These are phyloP conservation scores for Saccharomycopsis babjevae DNA, from an alignment of 805 yeast species.

Conservation along the genomic window DNA sequence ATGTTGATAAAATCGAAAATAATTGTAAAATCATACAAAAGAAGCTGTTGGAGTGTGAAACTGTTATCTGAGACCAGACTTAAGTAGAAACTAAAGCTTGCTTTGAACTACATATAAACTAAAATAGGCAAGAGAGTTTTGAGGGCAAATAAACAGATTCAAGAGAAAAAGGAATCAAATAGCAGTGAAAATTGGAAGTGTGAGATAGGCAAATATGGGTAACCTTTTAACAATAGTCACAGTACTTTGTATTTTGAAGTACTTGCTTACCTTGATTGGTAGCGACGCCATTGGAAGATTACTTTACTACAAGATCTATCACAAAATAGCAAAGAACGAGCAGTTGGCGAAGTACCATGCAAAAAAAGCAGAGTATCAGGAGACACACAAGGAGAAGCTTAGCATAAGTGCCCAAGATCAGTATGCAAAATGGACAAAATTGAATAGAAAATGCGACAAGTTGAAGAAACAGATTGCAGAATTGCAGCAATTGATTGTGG, in stretches of 20 bases:
- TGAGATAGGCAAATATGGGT: background rate
- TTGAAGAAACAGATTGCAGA: conserved; percentile 41
- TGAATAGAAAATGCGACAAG: conserved; percentile 62
- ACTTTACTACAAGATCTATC: conserved; percentile 4
- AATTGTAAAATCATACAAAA: too few species aligned
- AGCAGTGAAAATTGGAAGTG: too few species aligned
- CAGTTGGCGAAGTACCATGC: conserved; percentile 2
- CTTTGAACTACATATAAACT: too few species aligned
- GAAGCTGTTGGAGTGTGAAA: too few species aligned
- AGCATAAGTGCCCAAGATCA: conserved; percentile 80
- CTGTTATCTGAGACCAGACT: too few species aligned
- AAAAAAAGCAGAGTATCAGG: conserved; percentile 3
- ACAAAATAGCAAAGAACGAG: background rate
- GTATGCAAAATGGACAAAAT: conserved; percentile 92
- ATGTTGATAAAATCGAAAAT: too few species aligned
- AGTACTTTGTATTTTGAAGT: background rate
- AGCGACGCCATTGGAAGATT: conserved; percentile 6
- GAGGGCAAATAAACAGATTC: too few species aligned
- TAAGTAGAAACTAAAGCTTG: too few species aligned
- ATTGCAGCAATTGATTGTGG: conserved; percentile 31
- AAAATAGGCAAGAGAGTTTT: too few species aligned
- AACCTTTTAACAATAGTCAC: background rate
- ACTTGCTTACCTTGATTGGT: conserved; percentile 8
- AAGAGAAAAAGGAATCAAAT: too few species aligned
- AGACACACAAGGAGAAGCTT: conserved; percentile 39